A percentile compares a stretch with the other conserved stretches of the same genome.
phyloP scores from a whole-genome alignment of 2,329 filamentous ascomycete species.

The Zasmidium citrigriseum region DNA sequence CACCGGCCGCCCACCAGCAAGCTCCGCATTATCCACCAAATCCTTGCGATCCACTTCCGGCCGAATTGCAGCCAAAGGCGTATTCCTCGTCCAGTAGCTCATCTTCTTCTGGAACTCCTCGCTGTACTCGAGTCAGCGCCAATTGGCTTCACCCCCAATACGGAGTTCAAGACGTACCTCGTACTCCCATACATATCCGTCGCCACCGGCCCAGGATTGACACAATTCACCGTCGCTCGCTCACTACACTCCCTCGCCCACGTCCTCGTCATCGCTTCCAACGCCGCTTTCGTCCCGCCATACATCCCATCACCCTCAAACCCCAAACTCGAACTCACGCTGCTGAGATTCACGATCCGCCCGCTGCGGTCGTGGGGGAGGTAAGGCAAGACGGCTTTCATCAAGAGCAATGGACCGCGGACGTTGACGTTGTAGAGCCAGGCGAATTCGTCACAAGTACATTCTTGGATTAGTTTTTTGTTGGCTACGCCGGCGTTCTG shows the following conservation, averaged over 20 bases:
- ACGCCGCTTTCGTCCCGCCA: conserved; percentile 65
- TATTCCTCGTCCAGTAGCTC: conserved; percentile 61
- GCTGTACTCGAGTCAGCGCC: too few relatives aligned
- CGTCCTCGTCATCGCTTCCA: conserved; percentile 69
- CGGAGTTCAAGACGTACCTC: conserved; percentile 43
- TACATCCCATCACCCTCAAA: conserved; percentile 63
- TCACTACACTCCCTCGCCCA: conserved; percentile 66
- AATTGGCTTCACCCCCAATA: too few relatives aligned
- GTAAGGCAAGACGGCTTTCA: conserved; percentile 70
- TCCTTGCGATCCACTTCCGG: conserved; percentile 63
- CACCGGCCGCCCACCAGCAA: conserved; percentile 56
- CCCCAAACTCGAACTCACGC: conserved; percentile 59
- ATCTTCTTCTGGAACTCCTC: conserved; percentile 58
- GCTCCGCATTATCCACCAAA: conserved; percentile 46
- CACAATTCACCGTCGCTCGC: conserved; percentile 63
- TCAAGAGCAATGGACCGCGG: conserved; percentile 74
- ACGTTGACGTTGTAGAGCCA: conserved; percentile 79
- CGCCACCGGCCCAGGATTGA: conserved; percentile 67
- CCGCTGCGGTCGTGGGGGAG: conserved; percentile 69
- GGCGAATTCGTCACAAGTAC: conserved; percentile 67
- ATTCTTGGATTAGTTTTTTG: conserved; percentile 66
- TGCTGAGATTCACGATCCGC: conserved; percentile 63
- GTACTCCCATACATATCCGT: conserved; percentile 65
- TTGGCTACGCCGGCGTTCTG: conserved; percentile 77
- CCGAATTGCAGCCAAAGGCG: conserved; percentile 65